A percentile compares a stretch with the other conserved stretches of the same genome.
Conservation (phyloP, 2,329 filamentous ascomycete species). For the Talaromyces sp. region DNA sequence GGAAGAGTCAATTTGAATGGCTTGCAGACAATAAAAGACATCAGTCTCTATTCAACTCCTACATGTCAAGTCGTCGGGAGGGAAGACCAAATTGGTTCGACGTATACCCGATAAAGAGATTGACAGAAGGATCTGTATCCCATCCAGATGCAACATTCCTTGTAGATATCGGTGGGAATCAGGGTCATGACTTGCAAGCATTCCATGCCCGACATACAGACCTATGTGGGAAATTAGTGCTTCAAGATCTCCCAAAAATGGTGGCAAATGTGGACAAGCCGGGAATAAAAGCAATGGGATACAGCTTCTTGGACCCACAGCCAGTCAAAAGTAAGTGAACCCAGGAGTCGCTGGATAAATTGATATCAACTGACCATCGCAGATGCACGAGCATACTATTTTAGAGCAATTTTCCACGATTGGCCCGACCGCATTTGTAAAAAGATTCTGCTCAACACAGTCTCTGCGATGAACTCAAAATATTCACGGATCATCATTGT, state of each 20-base stretch:
- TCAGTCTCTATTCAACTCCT: conserved; percentile 35
- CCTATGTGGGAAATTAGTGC: conserved; percentile 37
- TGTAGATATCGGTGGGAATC: conserved; percentile 48
- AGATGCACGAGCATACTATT: conserved; percentile 40
- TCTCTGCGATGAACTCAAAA: conserved; percentile 33
- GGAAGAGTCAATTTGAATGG: conserved; percentile 39
- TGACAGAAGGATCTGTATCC: conserved; percentile 25
- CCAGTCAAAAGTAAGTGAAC: conserved; percentile 23
- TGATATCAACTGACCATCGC: background rate
- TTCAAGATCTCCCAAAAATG: conserved; percentile 45
- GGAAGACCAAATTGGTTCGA: conserved; percentile 36
- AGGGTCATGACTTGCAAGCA: conserved; percentile 41
- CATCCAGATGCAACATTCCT: conserved; percentile 35
- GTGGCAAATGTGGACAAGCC: conserved; percentile 14
- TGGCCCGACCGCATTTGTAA: conserved; percentile 39
- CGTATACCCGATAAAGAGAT: conserved; percentile 32
- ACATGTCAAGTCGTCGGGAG: conserved; percentile 37
- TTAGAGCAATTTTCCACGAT: conserved; percentile 43
- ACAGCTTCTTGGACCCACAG: conserved; percentile 39
- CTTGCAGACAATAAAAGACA: conserved; percentile 29
- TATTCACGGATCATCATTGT: conserved; percentile 40
- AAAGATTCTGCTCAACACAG: conserved; percentile 36
- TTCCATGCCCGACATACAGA: conserved; percentile 36
- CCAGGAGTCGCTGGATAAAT: background rate
- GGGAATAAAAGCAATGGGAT: conserved; percentile 33